Percentiles rank a stretch among this genome's conserved stretches.
phyloP scores from a whole-genome alignment of 352 stramenopile species.

The Pythium volutum region DNA sequence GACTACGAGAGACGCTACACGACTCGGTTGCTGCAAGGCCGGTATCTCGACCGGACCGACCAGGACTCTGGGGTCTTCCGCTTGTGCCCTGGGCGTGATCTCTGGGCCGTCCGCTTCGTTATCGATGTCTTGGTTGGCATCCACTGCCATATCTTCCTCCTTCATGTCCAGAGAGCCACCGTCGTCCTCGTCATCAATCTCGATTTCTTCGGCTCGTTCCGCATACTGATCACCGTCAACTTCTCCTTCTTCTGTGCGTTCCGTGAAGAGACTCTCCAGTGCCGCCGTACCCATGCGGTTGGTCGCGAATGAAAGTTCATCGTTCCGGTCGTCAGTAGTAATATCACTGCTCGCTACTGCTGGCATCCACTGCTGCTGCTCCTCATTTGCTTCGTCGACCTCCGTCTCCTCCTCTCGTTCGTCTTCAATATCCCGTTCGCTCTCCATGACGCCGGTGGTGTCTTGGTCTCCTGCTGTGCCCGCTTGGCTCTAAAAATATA shows the following conservation, averaged over 20 bases:
- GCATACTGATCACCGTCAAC: background rate
- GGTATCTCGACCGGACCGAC: background rate
- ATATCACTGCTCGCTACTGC: too few relatives aligned
- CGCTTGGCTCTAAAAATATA: slow-evolving; percentile 5
- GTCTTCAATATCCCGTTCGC: background rate
- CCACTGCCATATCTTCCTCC: background rate
- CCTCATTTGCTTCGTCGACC: background rate
- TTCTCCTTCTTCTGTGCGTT: slow-evolving; percentile 11
- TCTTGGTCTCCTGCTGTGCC: too few relatives aligned
- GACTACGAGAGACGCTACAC: background rate
- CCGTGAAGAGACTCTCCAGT: slow-evolving; percentile 26
- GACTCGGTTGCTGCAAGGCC: background rate
- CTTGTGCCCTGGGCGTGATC: background rate
- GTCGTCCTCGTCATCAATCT: background rate
- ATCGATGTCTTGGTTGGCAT: background rate
- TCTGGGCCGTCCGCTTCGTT: background rate
- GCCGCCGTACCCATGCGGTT: slow-evolving; percentile 12
- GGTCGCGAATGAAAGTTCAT: background rate
- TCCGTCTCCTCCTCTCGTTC: background rate
- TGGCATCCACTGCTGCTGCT: background rate
- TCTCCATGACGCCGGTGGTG: too few relatives aligned
- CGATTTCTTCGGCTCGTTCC: background rate
- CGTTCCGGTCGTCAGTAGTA: background rate
- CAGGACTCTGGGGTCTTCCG: background rate
- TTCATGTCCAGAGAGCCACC: background rate